A percentile compares a stretch with the other conserved stretches of the same genome.
phyloP scores from a whole-genome alignment of 2,329 filamentous ascomycete species.

The Seiridium unicorne region DNA sequence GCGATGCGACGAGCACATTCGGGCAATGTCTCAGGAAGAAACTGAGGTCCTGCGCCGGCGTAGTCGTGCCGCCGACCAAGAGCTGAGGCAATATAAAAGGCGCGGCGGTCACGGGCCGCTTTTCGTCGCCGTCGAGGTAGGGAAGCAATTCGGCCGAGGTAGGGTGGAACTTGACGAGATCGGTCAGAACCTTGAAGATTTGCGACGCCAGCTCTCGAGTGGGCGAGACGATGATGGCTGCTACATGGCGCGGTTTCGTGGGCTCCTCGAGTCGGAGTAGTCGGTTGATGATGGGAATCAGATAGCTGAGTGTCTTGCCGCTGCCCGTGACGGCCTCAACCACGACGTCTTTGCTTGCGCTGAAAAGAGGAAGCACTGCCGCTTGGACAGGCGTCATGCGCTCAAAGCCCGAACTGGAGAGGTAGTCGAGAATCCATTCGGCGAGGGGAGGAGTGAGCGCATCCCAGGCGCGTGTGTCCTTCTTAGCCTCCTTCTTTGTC shows the following conservation, averaged over 20 bases:
- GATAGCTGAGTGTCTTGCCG: conserved; percentile 68
- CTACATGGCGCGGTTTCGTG: conserved; percentile 85
- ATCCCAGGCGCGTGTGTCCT: conserved; percentile 60
- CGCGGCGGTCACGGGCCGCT: conserved; percentile 43
- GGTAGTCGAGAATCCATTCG: conserved; percentile 83
- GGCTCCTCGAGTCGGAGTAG: conserved; percentile 78
- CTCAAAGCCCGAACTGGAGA: conserved; percentile 79
- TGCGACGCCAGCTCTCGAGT: conserved; percentile 91
- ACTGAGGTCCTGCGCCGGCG: conserved; percentile 81
- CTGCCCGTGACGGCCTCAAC: conserved; percentile 55
- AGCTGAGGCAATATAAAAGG: conserved; percentile 78
- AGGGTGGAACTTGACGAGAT: conserved; percentile 78
- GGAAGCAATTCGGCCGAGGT: conserved; percentile 69
- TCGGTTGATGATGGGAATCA: conserved; percentile 81
- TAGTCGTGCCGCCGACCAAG: conserved; percentile 77
- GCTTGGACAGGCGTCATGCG: conserved; percentile 95
- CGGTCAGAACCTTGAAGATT: conserved; percentile 78
- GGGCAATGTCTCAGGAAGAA: conserved; percentile 80
- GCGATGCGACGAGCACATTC: conserved; percentile 87
- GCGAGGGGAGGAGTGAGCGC: conserved; percentile 68
- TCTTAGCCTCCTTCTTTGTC: conserved; percentile 39
- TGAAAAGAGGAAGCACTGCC: conserved; percentile 50
- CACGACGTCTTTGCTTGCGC: conserved; percentile 83
- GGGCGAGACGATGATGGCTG: conserved; percentile 87
- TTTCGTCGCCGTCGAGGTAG: conserved; percentile 55